Conservation (phyloP, 352 stramenopile species). For the Pythium volutum region DNA sequence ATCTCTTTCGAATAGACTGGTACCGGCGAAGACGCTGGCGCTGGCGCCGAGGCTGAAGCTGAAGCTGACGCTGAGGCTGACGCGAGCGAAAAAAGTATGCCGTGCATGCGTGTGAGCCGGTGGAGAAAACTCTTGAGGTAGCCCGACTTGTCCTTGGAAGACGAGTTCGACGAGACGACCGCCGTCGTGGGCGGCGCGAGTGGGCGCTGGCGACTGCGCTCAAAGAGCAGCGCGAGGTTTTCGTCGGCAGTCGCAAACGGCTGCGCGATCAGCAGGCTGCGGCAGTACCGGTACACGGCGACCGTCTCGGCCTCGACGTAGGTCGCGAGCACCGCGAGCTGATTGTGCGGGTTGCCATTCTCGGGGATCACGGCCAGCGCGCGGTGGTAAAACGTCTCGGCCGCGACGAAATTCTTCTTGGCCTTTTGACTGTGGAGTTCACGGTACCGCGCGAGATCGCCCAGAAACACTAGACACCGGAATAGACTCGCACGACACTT, state of each 20-base stretch:
- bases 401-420: slow-evolving; percentile 80
- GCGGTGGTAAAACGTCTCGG: slow-evolving; percentile 70
- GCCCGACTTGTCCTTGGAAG: slow-evolving; percentile 73
- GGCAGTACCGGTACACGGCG: slow-evolving; percentile 89
- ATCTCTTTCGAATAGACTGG: slow-evolving; percentile 62
- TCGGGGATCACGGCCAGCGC: slow-evolving; percentile 64
- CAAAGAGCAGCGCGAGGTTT: slow-evolving; percentile 88
- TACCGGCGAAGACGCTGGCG: slow-evolving; percentile 7
- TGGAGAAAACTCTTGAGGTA: slow-evolving; percentile 88
- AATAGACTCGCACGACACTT: slow-evolving; percentile 66
- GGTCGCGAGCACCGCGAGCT: slow-evolving; percentile 79
- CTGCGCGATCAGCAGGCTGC: slow-evolving; percentile 77
- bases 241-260: slow-evolving; percentile 87
- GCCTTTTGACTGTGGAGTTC: slow-evolving; percentile 81
- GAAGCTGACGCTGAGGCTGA: slow-evolving; percentile 11
- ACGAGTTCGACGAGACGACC: slow-evolving; percentile 34
- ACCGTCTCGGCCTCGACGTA: slow-evolving; percentile 90
- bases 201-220: slow-evolving; percentile 77
- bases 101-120: slow-evolving; percentile 82
- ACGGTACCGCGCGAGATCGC: slow-evolving; percentile 75
- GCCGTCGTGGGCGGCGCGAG: slow-evolving; percentile 35
- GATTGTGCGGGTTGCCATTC: slow-evolving; percentile 86
- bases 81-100: slow-evolving; percentile 72
- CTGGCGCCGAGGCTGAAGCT: slow-evolving; percentile 4
- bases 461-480: slow-evolving; percentile 81